Evolutionary conservation across 345 rosid species (phyloP).

Genomic region (sweet orange (Citrus sinensis)): DNA sequence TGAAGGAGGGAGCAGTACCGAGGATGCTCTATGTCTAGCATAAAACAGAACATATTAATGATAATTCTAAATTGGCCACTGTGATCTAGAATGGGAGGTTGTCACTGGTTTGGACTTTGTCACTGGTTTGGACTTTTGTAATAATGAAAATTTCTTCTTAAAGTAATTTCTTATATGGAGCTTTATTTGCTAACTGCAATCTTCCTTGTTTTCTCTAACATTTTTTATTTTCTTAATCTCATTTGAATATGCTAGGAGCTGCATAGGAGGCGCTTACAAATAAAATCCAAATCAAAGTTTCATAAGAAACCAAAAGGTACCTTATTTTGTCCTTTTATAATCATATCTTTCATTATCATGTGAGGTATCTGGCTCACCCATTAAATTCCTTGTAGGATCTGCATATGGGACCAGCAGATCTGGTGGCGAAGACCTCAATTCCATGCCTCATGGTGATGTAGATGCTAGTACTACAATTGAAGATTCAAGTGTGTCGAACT

Average conservation of each 20-base stretch:
- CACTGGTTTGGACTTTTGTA: not conserved
- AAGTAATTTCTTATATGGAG: not conserved
- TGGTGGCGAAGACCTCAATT: constrained; percentile 11
- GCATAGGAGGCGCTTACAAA: constrained; percentile 63
- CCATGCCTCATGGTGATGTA: constrained; percentile 11
- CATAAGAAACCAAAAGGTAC: constrained; percentile 48
- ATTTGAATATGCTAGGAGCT: constrained; percentile 46
- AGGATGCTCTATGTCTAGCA: too few species aligned
- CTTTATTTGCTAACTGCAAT: not conserved
- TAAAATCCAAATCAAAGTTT: constrained; percentile 46
- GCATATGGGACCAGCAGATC: constrained; percentile 19
- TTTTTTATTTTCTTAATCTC: not conserved
- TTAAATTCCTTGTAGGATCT: constrained; percentile 6
- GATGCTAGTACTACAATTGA: constrained; percentile 17
- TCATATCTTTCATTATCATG: not conserved
- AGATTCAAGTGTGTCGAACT: constrained; percentile 15
- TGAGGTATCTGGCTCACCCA: not conserved
- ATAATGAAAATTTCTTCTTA: not conserved
- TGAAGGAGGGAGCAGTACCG: not conserved
- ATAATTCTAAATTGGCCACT: not conserved
- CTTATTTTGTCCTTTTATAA: not conserved
- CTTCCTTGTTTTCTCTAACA: not conserved
- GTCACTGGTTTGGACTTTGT: not conserved
- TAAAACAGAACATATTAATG: too few species aligned
- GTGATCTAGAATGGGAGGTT: not conserved